Evolutionary conservation across 352 stramenopile species (phyloP), one percentile per base, ranked within the genome.

Genomic region (Phytopythium oedochilum): DNA sequence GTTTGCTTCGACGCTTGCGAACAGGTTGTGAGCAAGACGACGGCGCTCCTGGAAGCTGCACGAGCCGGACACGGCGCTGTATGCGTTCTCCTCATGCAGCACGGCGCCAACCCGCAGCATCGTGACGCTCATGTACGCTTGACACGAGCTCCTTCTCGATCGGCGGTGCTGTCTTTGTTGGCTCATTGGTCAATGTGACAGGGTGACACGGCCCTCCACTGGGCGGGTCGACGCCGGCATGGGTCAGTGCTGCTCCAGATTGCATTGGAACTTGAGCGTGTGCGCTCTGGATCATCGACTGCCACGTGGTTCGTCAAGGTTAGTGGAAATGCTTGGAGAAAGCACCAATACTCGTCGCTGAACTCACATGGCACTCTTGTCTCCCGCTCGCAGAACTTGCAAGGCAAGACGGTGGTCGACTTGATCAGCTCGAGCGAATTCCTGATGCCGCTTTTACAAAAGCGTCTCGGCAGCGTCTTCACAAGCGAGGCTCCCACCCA

Each of bases 141-240:
- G n/a, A n/a, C 36, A 47, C 11, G 9, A 17, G n/a, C 5, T 17
- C 2, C 5, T 28, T 23, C 29, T 9, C 5, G 9, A 32, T 5
- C 29, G 5, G 29, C 29, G 11, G n/a, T 32, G 3, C 1, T 45
- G 39, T 7, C 39, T 6, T 50, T n/a, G 14, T 35, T 5, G 46
- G 20, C 20, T 42, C 26, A 53, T 45, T 14, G 5, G 38, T 31
- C 7, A 18, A 32, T 11, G 15, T 46, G 28, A 14, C 55, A 84
- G 77, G 82, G 82, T 1, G 82, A 92, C 60, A 89, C 82, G 8
- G 64, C 75, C 10, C 82, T 92, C 14, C 82, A 92, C 52, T 90
- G 77, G 77, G 79, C 75, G 12, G 82, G 67, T 0, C 66, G 82
- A 18, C 69, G 80, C 29, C 60, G 61, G 1, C 79, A 82, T 35